A percentile compares a stretch with the other conserved stretches of the same genome.
phyloP scores from a whole-genome alignment of 495 filamentous ascomycete species.

The Hypoxylon fuscum region DNA sequence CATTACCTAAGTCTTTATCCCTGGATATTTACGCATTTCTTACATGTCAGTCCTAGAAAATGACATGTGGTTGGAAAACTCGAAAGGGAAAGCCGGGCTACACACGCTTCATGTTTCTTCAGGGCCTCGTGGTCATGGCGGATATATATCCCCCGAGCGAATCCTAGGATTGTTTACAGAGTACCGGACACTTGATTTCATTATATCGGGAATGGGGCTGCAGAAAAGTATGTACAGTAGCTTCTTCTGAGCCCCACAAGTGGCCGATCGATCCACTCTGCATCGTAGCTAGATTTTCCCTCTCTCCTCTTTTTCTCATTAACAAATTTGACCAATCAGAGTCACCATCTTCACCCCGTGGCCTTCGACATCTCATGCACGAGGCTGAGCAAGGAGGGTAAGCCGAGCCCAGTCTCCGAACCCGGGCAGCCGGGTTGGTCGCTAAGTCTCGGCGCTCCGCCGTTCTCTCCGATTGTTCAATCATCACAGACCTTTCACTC shows the following conservation, averaged over 20 bases:
- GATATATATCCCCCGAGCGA: slow-evolving; percentile 28
- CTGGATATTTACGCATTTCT: background rate
- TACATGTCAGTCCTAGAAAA: background rate
- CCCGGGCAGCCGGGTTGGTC: slow-evolving; percentile 22
- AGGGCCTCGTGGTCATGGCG: slow-evolving; percentile 17
- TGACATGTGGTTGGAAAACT: slow-evolving; percentile 15
- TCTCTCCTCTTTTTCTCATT: slow-evolving; percentile 25
- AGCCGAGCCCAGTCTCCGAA: slow-evolving; percentile 23
- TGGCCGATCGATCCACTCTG: slow-evolving; percentile 33
- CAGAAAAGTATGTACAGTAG: background rate
- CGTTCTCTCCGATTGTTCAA: slow-evolving; percentile 17
- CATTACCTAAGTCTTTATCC: slow-evolving; percentile 1
- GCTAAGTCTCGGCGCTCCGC: slow-evolving; percentile 18
- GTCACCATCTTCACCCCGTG: slow-evolving; percentile 30
- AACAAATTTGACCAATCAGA: slow-evolving; percentile 21
- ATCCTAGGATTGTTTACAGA: slow-evolving; percentile 9
- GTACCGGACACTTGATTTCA: slow-evolving; percentile 10
- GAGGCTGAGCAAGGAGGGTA: slow-evolving; percentile 32
- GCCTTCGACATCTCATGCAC: slow-evolving; percentile 28
- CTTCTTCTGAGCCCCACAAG: slow-evolving; percentile 30
- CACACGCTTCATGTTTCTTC: slow-evolving; percentile 1
- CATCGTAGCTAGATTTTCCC: slow-evolving; percentile 32
- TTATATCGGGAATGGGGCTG: slow-evolving; percentile 31
- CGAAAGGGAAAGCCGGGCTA: slow-evolving; percentile 24
- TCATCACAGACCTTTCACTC: slow-evolving; percentile 2